Conservation (phyloP, 306 rosid species). For the Alnus glutinosa region DNA sequence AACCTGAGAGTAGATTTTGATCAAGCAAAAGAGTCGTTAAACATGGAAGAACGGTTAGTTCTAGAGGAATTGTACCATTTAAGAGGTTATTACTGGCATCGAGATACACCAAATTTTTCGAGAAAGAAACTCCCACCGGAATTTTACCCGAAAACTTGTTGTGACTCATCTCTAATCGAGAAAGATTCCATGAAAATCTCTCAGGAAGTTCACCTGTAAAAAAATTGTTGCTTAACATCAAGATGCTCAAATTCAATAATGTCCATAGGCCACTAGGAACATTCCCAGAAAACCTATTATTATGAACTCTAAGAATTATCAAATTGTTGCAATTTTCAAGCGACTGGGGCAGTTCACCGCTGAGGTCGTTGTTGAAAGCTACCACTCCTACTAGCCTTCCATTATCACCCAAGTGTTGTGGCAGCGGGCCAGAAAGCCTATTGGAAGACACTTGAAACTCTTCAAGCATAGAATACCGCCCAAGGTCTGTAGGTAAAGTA, state of each 20-base stretch:
- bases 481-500: constrained; percentile 53
- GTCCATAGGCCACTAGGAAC: constrained; percentile 76
- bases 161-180: constrained; percentile 43
- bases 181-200: constrained; percentile 37
- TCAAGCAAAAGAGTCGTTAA: constrained; percentile 46
- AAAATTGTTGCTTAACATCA: constrained; percentile 42
- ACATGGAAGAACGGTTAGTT: constrained; percentile 40
- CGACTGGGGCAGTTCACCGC: constrained; percentile 63
- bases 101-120: constrained; percentile 46
- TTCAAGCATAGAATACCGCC: constrained; percentile 41
- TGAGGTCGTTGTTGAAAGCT: constrained; percentile 43
- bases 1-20: constrained; percentile 51
- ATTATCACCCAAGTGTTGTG: constrained; percentile 52
- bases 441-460: constrained; percentile 38
- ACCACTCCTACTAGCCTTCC: constrained; percentile 41
- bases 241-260: constrained; percentile 26
- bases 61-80: constrained; percentile 55
- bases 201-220: constrained; percentile 62
- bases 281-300: constrained; percentile 51
- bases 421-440: constrained; percentile 51
- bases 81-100: constrained; percentile 54
- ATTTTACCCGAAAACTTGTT: constrained; percentile 64
- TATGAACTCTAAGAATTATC: constrained; percentile 19
- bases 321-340: constrained; percentile 58
- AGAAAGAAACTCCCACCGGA: constrained; percentile 50